These are phyloP conservation scores for Akebia trifoliata DNA, from an alignment of 164 flowering plant species.

Conservation along the genomic window DNA sequence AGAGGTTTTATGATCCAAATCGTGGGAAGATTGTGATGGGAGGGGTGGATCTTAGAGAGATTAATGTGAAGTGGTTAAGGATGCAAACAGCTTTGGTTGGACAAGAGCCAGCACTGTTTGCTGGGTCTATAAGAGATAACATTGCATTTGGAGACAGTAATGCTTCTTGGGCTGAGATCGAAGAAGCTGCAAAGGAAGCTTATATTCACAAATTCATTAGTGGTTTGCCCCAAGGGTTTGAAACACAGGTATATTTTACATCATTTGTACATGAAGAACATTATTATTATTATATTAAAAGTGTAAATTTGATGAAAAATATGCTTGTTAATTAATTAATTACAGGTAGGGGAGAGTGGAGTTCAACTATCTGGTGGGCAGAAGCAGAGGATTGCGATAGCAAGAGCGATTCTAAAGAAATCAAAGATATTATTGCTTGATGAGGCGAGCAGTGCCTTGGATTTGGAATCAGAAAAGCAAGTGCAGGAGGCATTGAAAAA, in stretches of 20 bases:
- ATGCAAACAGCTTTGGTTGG: constrained; percentile 65
- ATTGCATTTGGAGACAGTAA: constrained; percentile 58
- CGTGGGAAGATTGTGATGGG: constrained; percentile 51
- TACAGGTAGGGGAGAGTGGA: constrained; percentile 71
- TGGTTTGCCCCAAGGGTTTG: constrained; percentile 72
- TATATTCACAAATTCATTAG: constrained; percentile 65
- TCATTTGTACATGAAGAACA: not conserved
- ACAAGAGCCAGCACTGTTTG: constrained; percentile 76
- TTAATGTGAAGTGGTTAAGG: constrained; percentile 66
- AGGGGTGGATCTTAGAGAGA: constrained; percentile 55
- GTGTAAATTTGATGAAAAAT: too few relatives aligned
- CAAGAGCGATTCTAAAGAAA: constrained; percentile 61
- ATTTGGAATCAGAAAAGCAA: constrained; percentile 70
- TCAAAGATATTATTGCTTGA: constrained; percentile 55
- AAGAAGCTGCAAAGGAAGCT: constrained; percentile 70
- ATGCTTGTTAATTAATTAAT: too few relatives aligned
- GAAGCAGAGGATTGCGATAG: constrained; percentile 71
- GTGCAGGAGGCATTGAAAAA: constrained; percentile 57
- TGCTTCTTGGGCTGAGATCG: constrained; percentile 72
- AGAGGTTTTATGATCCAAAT: constrained; percentile 72
- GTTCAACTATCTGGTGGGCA: constrained; percentile 76
- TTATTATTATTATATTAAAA: not conserved
- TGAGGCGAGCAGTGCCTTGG: constrained; percentile 79
- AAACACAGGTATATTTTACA: constrained; percentile 68
- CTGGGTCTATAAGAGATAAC: constrained; percentile 63